Percentiles rank a stretch among this genome's conserved stretches.
These are phyloP conservation scores for Leucocoprinus sp. DNA, from an alignment of 768 basidiomycete genomes.

Conservation along the genomic window DNA sequence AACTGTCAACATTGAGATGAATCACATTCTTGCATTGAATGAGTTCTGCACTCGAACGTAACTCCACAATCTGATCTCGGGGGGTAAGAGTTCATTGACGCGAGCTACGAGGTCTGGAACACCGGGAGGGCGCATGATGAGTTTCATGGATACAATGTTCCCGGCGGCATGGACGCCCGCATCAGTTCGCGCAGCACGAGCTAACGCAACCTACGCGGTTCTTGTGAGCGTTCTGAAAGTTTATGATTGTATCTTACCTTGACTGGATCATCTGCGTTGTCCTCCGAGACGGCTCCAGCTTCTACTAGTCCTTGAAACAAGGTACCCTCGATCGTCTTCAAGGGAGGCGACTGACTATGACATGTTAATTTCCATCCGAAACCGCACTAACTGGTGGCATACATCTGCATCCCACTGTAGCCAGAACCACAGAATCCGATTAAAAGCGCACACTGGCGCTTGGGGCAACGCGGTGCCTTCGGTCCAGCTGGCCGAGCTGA, in stretches of 20 bases:
- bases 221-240: neutral
- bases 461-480: slow-evolving; percentile 61
- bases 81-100: slow-evolving; percentile 84
- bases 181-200: slow-evolving; percentile 90
- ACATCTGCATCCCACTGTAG: slow-evolving; percentile 97
- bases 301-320: slow-evolving; percentile 84
- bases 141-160: slow-evolving; percentile 86
- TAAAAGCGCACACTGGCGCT: slow-evolving; percentile 76
- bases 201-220: slow-evolving; percentile 61
- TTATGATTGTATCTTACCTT: slow-evolving; percentile 44
- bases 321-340: slow-evolving; percentile 82
- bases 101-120: slow-evolving; percentile 59
- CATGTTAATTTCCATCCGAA: neutral
- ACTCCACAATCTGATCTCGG: slow-evolving; percentile 89
- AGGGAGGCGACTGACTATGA: slow-evolving; percentile 55
- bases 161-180: slow-evolving; percentile 97
- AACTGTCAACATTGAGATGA: too few species aligned
- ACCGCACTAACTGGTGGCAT: slow-evolving; percentile 20
- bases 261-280: slow-evolving; percentile 85
- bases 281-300: slow-evolving; percentile 87
- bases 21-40: slow-evolving; percentile 69
- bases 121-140: slow-evolving; percentile 73
- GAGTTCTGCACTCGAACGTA: slow-evolving; percentile 76
- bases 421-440: slow-evolving; percentile 91
- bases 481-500: slow-evolving; percentile 21